Base-by-base conservation (phyloP, 148 eudicot species). In the Pouteria glomerata region DNA sequence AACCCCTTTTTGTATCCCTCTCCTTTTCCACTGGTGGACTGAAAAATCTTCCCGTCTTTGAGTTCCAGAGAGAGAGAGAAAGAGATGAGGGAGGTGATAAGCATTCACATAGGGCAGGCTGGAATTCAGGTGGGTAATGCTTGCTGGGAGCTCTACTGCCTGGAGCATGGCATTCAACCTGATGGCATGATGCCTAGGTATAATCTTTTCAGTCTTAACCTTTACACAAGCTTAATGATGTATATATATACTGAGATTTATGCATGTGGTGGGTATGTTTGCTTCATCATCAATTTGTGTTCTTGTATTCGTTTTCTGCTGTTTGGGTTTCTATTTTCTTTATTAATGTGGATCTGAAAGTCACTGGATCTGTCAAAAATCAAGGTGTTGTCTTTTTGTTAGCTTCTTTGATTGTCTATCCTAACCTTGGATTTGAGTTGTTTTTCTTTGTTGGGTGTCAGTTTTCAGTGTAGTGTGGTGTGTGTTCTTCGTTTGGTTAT, bases 121-220 rank as follows among this genome's bases (percentile, higher is more conserved):
- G 88, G 88, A 48, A 85, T 85, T 79, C 88, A 85, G 73, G 88
- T 85, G 60, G 88, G 88, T 15, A 85, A 85, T 82, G 75, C 88
- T 33, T 85, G 88, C 72, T 85, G 88, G 88, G 88, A 85, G 63
- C 85, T 84, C 39, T 84, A 79, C 51, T 84, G 88, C 66, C 88
- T 84, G 23, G 87, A 84, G 63, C 87, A 84, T 85, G 88, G 80
- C 21, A 85, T 85, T 80, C 88, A 82, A 21, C 85, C 78, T n/a
- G 85, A 85, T 77, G 88, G 88, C 33, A 76, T 63, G 62, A 85
- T 85, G 88, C 83, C 88, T 23, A 85, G 88, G 88, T 85, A 63
- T 16, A 15, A 8, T 18, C 4, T 24, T 74, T 50, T 41, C 12
- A 31, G n/a, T 23, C 18, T 31, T 23, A 15, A 7, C 8, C 27